phyloP scores from a whole-genome alignment of 768 basidiomycete genomes.

The Leccinum imitatum region DNA sequence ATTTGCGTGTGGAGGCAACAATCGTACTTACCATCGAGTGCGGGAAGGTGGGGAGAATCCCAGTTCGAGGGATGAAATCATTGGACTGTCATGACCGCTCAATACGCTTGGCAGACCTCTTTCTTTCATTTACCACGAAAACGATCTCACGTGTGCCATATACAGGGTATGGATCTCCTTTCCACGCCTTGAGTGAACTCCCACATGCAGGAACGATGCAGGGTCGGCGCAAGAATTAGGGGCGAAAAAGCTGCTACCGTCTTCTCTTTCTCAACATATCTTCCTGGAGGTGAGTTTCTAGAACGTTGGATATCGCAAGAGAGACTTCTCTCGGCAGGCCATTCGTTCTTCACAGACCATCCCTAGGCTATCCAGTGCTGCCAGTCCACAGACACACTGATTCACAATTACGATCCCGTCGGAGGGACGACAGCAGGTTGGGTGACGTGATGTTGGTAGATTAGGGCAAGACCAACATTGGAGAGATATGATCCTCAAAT shows the following conservation, averaged over 20 bases:
- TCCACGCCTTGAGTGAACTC: slow-evolving; percentile 9
- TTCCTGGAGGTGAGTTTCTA: slow-evolving; percentile 3
- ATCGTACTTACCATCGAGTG: slow-evolving; percentile 12
- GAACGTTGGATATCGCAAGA: slow-evolving; percentile 23
- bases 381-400: slow-evolving; percentile 10
- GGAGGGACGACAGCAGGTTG: background rate
- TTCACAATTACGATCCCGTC: slow-evolving; percentile 16
- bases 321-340: slow-evolving; percentile 19
- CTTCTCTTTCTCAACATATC: slow-evolving; percentile 7
- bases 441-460: background rate
- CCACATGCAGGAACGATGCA: slow-evolving; percentile 14
- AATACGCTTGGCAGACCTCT: slow-evolving; percentile 19
- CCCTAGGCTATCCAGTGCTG: slow-evolving; percentile 7
- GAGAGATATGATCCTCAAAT: background rate
- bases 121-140: slow-evolving; percentile 18
- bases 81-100: background rate
- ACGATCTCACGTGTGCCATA: slow-evolving; percentile 15
- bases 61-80: slow-evolving; percentile 1
- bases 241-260: slow-evolving; percentile 10
- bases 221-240: background rate
- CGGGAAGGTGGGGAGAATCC: slow-evolving; percentile 15
- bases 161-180: slow-evolving; percentile 8
- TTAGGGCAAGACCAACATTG: background rate
- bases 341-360: slow-evolving; percentile 20
- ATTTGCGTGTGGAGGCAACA: slow-evolving; percentile 8